Evolutionary conservation across 2,329 filamentous ascomycete genomes (phyloP).

Genomic region (Botryosphaeria dothidea): DNA sequence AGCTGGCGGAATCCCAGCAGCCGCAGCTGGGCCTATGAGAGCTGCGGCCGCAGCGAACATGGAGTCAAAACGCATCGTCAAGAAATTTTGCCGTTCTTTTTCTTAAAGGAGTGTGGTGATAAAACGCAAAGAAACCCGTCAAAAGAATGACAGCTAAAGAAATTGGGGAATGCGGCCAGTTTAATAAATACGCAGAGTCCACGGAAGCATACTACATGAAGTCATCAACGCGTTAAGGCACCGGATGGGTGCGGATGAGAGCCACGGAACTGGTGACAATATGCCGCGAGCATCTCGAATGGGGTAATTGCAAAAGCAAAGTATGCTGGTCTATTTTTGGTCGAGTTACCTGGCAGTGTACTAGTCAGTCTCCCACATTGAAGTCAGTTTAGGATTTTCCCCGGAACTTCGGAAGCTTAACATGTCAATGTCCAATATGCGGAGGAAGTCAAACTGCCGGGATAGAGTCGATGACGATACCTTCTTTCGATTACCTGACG

Average conservation of each 20-base stretch:
- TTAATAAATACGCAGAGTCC: not conserved
- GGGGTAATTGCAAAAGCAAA: not conserved
- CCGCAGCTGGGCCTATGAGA: not conserved
- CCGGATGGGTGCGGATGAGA: conserved; percentile 8
- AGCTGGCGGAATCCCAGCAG: not conserved
- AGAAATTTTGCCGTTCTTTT: not conserved
- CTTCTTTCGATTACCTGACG: not conserved
- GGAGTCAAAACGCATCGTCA: not conserved
- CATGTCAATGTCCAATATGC: not conserved
- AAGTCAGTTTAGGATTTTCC: conserved; percentile 8
- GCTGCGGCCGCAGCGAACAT: not conserved
- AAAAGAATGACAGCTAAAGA: not conserved
- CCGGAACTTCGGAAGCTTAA: not conserved
- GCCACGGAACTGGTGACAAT: not conserved
- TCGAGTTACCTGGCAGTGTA: not conserved
- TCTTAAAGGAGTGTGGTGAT: not conserved
- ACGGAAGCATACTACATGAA: not conserved
- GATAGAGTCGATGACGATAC: not conserved
- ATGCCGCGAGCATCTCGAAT: not conserved
- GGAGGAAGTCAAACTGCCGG: not conserved
- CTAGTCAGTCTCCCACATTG: not conserved
- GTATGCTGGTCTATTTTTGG: not conserved
- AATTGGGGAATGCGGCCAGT: not conserved
- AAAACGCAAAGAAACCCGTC: not conserved
- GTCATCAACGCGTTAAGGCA: not conserved